Evolutionary conservation across 1,139 yeast species (phyloP).

Genomic region (Kodamaea fungicola): DNA sequence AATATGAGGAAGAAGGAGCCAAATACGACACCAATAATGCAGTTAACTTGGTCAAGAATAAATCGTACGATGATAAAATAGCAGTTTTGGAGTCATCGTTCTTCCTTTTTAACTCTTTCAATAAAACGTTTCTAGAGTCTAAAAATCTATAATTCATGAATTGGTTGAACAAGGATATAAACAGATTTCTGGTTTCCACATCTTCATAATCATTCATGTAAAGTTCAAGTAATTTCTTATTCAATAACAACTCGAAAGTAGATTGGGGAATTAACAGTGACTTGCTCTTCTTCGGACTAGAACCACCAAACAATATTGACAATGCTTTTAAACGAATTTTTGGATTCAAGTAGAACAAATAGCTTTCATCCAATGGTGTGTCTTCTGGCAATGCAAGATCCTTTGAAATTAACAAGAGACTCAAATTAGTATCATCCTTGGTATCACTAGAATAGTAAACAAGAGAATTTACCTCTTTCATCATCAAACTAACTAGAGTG

Average conservation of each 20-base stretch:
- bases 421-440: conserved; percentile 17
- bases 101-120: conserved; percentile 45
- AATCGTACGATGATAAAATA: background rate
- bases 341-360: conserved; percentile 44
- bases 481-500: conserved; percentile 25
- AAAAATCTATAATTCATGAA: conserved; percentile 56
- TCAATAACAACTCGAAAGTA: conserved; percentile 40
- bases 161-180: conserved; percentile 56
- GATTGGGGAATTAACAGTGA: conserved; percentile 40
- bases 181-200: conserved; percentile 64
- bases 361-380: conserved; percentile 48
- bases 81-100: conserved; percentile 7
- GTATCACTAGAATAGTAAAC: conserved; percentile 4
- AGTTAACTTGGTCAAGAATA: conserved; percentile 19
- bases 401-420: conserved; percentile 44
- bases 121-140: conserved; percentile 59
- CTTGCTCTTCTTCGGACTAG: conserved; percentile 55
- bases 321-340: conserved; percentile 55
- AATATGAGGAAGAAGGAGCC: conserved; percentile 69
- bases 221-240: conserved; percentile 35
- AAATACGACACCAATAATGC: conserved; percentile 39
- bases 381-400: conserved; percentile 56
- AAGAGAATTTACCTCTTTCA: conserved; percentile 11
- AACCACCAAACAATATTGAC: conserved; percentile 49
- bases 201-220: conserved; percentile 57